A percentile compares a stretch with the other conserved stretches of the same genome.
phyloP scores from a whole-genome alignment of 768 basidiomycete species.

The Boletus subparvulus region DNA sequence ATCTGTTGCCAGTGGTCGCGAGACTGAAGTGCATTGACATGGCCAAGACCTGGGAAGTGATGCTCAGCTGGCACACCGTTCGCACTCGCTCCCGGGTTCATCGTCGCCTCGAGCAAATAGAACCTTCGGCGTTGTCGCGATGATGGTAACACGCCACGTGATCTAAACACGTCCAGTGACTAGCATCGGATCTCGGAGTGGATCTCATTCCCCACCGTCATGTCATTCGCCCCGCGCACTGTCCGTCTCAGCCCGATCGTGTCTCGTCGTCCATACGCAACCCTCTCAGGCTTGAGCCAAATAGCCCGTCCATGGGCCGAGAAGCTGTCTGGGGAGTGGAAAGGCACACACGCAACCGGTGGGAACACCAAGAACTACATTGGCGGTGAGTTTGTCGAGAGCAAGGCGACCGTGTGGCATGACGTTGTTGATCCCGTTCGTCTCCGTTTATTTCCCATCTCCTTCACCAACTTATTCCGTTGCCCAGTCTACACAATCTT shows the following conservation, averaged over 20 bases:
- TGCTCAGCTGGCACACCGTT: constrained; percentile 20
- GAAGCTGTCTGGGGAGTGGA: constrained; percentile 72
- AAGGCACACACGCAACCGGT: constrained; percentile 84
- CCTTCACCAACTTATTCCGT: neutral
- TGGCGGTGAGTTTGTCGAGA: constrained; percentile 85
- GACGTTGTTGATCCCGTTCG: constrained; percentile 88
- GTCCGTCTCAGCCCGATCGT: constrained; percentile 13
- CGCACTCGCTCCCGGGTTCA: constrained; percentile 17
- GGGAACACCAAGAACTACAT: constrained; percentile 90
- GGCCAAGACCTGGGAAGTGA: constrained; percentile 10
- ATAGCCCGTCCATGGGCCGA: constrained; percentile 63
- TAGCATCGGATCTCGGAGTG: constrained; percentile 6
- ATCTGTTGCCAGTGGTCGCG: constrained; percentile 26
- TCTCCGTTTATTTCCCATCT: constrained; percentile 7
- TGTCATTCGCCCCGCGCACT: constrained; percentile 22
- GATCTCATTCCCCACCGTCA: constrained; percentile 7
- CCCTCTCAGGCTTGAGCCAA: constrained; percentile 51
- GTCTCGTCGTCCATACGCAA: constrained; percentile 41
- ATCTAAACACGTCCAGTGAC: neutral
- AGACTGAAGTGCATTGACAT: constrained; percentile 11
- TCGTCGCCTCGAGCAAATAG: constrained; percentile 4
- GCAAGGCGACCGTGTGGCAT: constrained; percentile 74
- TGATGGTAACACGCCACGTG: constrained; percentile 12
- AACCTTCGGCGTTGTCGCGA: neutral
- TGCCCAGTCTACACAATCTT: constrained; percentile 79